Conservation (phyloP, 2,329 filamentous ascomycete genomes). For the Phialophora expanda region DNA sequence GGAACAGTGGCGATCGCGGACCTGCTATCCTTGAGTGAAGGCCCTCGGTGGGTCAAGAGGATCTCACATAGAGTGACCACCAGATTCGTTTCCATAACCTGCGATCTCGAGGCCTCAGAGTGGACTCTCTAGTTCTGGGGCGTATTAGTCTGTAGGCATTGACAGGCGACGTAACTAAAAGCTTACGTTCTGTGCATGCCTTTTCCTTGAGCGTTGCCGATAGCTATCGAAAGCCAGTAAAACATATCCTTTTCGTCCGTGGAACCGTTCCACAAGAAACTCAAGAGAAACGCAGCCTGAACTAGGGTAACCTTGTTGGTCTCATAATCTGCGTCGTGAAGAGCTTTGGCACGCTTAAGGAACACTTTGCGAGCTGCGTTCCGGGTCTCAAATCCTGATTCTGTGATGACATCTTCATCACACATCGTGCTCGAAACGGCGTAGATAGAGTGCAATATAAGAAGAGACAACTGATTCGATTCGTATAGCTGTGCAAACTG, state of each 20-base stretch:
- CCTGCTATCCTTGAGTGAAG: too few relatives aligned
- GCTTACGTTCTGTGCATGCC: slow-evolving; percentile 41
- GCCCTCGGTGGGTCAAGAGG: too few relatives aligned
- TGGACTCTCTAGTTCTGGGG: slow-evolving; percentile 28
- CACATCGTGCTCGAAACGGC: slow-evolving; percentile 38
- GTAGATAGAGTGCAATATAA: slow-evolving; percentile 40
- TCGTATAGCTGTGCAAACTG: slow-evolving; percentile 33
- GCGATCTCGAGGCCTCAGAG: slow-evolving; percentile 30
- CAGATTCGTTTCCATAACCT: slow-evolving; percentile 38
- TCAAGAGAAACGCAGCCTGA: slow-evolving; percentile 33
- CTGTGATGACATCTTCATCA: slow-evolving; percentile 34
- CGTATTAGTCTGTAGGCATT: slow-evolving; percentile 10
- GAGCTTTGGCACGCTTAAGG: slow-evolving; percentile 40
- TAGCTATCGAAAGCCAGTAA: slow-evolving; percentile 41
- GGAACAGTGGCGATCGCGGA: slow-evolving; percentile 38
- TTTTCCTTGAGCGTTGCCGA: slow-evolving; percentile 39
- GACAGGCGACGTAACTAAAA: background rate
- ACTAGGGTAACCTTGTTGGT: slow-evolving; percentile 38
- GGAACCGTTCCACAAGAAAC: slow-evolving; percentile 41
- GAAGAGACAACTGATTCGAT: slow-evolving; percentile 30
- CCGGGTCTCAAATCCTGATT: slow-evolving; percentile 38
- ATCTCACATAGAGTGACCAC: slow-evolving; percentile 38
- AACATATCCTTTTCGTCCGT: slow-evolving; percentile 42
- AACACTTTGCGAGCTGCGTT: slow-evolving; percentile 40
- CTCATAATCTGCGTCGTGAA: slow-evolving; percentile 42